Conservation (phyloP, 2,329 filamentous ascomycete genomes). For the Colletotrichum sp. region DNA sequence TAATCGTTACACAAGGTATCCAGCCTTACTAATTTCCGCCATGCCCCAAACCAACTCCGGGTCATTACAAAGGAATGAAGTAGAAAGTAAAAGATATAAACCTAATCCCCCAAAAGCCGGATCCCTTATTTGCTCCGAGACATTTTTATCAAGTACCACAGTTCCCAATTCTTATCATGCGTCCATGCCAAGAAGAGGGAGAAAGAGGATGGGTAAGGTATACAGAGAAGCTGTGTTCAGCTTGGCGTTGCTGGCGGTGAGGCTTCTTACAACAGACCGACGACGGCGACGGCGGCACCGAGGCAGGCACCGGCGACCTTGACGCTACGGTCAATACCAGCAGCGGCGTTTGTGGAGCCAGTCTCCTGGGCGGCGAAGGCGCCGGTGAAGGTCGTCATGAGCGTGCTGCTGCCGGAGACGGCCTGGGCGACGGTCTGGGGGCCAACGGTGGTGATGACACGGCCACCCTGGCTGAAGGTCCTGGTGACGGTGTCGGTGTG, state of each 20-base stretch:
- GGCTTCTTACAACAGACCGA: slow-evolving; percentile 22
- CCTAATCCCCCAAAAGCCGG: not conserved
- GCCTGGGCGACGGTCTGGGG: slow-evolving; percentile 4
- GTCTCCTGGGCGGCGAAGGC: slow-evolving; percentile 19
- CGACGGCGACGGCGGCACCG: slow-evolving; percentile 23
- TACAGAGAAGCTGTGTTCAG: not conserved
- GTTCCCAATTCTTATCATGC: not conserved
- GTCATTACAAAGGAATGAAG: not conserved
- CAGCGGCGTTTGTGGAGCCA: not conserved
- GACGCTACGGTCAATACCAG: not conserved
- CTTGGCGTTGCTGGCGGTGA: not conserved
- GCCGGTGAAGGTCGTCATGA: slow-evolving; percentile 22
- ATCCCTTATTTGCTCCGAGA: not conserved
- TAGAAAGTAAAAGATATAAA: not conserved
- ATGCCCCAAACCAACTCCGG: not conserved
- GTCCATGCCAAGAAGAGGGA: not conserved
- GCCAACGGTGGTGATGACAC: not conserved
- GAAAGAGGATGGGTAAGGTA: slow-evolving; percentile 1
- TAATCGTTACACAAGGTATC: slow-evolving; percentile 18
- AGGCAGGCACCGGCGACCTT: slow-evolving; percentile 22
- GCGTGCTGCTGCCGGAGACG: slow-evolving; percentile 26
- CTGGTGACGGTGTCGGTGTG: slow-evolving; percentile 25
- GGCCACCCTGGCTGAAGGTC: slow-evolving; percentile 7
- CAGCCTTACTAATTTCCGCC: not conserved
- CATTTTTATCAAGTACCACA: not conserved